Conservation (phyloP, 805 yeast genomes). For the Pichia occidentalis region DNA sequence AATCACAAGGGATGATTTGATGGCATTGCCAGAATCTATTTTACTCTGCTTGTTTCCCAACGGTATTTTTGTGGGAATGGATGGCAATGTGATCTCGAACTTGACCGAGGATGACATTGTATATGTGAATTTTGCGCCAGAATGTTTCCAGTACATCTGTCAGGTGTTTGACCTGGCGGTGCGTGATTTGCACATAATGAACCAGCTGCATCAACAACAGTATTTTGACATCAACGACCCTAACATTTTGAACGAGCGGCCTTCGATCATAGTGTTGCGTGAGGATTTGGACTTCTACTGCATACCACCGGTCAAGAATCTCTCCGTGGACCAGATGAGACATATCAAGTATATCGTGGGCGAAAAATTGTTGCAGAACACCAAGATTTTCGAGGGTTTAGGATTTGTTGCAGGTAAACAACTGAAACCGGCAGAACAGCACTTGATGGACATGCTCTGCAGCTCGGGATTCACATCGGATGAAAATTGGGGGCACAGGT, state of each 20-base stretch:
- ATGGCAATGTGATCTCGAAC: slow-evolving; percentile 73
- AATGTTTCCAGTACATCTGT: slow-evolving; percentile 78
- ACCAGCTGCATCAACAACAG: slow-evolving; percentile 25
- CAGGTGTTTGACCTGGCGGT: slow-evolving; percentile 66
- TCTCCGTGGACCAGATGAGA: slow-evolving; percentile 53
- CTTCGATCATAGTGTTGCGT: slow-evolving; percentile 83
- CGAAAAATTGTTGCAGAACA: slow-evolving; percentile 48
- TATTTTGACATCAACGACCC: slow-evolving; percentile 38
- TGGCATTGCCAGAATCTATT: slow-evolving; percentile 87
- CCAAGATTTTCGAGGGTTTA: slow-evolving; percentile 71
- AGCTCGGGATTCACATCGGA: slow-evolving; percentile 68
- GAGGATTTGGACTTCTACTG: slow-evolving; percentile 94
- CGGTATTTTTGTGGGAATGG: slow-evolving; percentile 75
- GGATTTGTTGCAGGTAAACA: slow-evolving; percentile 50
- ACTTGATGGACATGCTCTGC: slow-evolving; percentile 89
- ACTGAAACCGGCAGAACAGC: slow-evolving; percentile 88
- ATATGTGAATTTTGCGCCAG: slow-evolving; percentile 79
- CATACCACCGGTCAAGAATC: slow-evolving; percentile 63
- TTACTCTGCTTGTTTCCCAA: slow-evolving; percentile 82
- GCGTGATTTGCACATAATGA: slow-evolving; percentile 43
- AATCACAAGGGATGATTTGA: slow-evolving; percentile 80
- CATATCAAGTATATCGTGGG: slow-evolving; percentile 71
- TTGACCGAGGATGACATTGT: slow-evolving; percentile 76
- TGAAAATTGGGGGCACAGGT: slow-evolving; percentile 82
- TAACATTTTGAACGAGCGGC: slow-evolving; percentile 67